These are phyloP conservation scores for Panicum miliaceum DNA, from an alignment of 176 grass and related monocot species.

Conservation along the genomic window DNA sequence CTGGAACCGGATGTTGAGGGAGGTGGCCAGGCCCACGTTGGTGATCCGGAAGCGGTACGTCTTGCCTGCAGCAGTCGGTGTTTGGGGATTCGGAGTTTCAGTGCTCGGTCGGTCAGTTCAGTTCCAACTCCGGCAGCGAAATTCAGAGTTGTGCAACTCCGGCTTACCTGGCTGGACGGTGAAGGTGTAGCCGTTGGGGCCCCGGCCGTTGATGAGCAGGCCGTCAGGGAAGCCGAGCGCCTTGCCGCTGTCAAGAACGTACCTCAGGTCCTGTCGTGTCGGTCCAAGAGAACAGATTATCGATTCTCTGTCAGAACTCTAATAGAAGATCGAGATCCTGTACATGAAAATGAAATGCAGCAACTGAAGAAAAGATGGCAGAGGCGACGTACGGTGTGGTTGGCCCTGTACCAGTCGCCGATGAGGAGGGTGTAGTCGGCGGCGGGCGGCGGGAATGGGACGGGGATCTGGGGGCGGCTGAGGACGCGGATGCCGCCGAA, in stretches of 20 bases:
- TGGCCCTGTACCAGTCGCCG: slow-evolving; percentile 95
- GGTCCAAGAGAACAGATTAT: background rate
- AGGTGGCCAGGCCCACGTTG: slow-evolving; percentile 78
- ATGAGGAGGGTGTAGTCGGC: slow-evolving; percentile 72
- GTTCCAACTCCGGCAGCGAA: no score
- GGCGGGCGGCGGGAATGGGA: slow-evolving; percentile 88
- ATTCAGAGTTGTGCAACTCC: no score
- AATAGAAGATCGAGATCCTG: no score
- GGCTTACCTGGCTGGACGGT: slow-evolving; percentile 62
- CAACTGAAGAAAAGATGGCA: no score
- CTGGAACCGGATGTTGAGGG: slow-evolving; percentile 85
- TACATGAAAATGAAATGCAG: no score
- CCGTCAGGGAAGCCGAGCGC: slow-evolving; percentile 69
- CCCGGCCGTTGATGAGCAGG: slow-evolving; percentile 72
- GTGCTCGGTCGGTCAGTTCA: background rate
- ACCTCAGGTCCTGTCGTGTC: slow-evolving; percentile 59
- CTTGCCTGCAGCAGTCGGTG: slow-evolving; percentile 39
- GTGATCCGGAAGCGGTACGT: slow-evolving; percentile 85
- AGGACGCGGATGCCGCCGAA: slow-evolving; percentile 87
- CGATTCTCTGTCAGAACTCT: no score
- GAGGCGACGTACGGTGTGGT: slow-evolving; percentile 62
- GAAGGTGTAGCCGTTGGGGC: slow-evolving; percentile 67
- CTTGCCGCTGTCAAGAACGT: slow-evolving; percentile 67
- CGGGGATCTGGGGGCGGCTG: slow-evolving; percentile 81
- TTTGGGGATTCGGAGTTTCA: background rate